Base-by-base conservation (phyloP, 768 basidiomycete species). In the Mycena maculata region DNA sequence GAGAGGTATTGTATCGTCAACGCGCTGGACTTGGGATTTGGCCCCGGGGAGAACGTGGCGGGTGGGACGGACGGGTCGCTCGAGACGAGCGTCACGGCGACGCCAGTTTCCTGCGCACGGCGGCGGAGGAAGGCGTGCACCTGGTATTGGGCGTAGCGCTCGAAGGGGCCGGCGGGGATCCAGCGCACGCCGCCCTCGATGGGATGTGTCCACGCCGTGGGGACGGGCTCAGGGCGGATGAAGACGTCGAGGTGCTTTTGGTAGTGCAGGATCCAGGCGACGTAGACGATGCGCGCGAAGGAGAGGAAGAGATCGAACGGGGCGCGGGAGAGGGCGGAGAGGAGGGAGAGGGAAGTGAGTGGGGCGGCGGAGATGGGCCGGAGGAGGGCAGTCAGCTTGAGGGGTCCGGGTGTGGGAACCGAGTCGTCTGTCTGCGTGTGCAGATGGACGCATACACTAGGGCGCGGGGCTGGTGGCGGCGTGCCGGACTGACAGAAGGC, bases 231-330 rank as follows among this genome's bases (percentile, higher is more conserved):
- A 0, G 90, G 90, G 12, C 89, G 80, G 27, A 85, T 79, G 68
- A 82, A 90, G 0, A 92, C 85, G 57, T 85, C 82, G 22, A 92
- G 79, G 8, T 78, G 77, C 72, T 88, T 90, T 38, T 71, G 57
- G 73, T 90, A 92, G 72, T 91, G 90, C 52, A 92, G 73, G 22
- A 81, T 80, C 79, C 82, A 85, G 0, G 91, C 91, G 33, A 88
- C 83, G 60, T 84, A 87, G 5, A 88, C 71, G 58, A 92, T 92
- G n/a, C 91, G 81, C 2, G 86, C 83, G 54, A 87, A 79, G 0
- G 88, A 85, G 23, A 87, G 75, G 41, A 90, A 76, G 11, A 92
- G 82, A 4, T 78, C 80, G 56, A 90, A 78, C 0, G 91, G 91
- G 28, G 82, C 78, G 54, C 75, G 73, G 3, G 73, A 60, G 33